Base-by-base conservation (phyloP, 805 yeast genomes). In the Cyberlindnera suaveolens region DNA sequence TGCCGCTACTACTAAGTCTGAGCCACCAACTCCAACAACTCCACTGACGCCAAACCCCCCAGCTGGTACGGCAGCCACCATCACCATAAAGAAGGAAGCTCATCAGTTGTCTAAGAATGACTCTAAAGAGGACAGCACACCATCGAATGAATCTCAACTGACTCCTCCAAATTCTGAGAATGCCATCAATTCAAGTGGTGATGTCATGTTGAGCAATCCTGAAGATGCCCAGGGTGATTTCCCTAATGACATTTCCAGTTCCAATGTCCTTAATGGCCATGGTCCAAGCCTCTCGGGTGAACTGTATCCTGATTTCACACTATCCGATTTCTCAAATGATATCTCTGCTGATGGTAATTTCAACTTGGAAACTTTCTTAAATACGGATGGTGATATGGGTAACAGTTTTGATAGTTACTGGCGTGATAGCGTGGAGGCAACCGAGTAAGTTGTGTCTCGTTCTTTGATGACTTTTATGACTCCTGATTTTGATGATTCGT, bases 301-400 rank as follows among this genome's bases (percentile, higher is more conserved):
- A 39, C 40, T 63, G 31, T 59, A 55, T 31, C 40, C 61, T 31
- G 69, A 66, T 32, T 64, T 67, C 31, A 58, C 59, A 10, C 40
- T 61, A 7, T 46, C 63, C 19, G 57, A 64, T 52, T 56, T 63
- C 52, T 45, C 59, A 30, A 51, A 49, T 38, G 70, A 67, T 35
- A 53, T 64, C 30, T 40, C 58, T 23, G 63, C 59, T 32, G 67
- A 62, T 39, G 65, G 53, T 27, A 66, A 65, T 40, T 71, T 72
- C 57, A 75, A 70, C 49, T 63, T 71, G 49, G 72, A 71, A 47
- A 63, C 69, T 5, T 65, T 72, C 42, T 52, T 73, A 42, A 69
- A 65, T 38, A 68, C 72, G 9, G 72, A 66, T 43, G 63, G 57
- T 50, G 65, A 57, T 41, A 46, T 62, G 38, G 39, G 41, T 4